phyloP scores from a whole-genome alignment of 371 early-diverging fungal species.

The Umbelopsis sp. region DNA sequence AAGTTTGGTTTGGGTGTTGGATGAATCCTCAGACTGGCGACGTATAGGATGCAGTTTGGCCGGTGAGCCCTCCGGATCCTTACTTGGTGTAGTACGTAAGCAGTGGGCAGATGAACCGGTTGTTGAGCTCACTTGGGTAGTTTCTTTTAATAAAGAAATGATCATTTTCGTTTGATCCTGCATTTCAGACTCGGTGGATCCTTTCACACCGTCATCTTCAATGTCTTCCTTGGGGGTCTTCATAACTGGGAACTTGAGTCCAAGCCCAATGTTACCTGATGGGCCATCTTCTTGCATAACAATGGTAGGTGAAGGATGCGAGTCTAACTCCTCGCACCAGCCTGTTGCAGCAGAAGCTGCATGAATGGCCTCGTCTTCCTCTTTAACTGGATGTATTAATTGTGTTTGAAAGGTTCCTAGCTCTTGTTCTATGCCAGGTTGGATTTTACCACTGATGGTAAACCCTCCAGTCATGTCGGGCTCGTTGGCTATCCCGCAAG shows the following conservation, averaged over 20 bases:
- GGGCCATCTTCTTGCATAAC: constrained; percentile 16
- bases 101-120: constrained; percentile 8
- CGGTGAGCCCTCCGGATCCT: background rate
- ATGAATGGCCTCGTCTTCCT: constrained; percentile 25
- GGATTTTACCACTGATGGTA: background rate
- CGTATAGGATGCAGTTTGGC: background rate
- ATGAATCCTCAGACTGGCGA: constrained; percentile 1
- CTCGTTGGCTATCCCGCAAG: constrained; percentile 69
- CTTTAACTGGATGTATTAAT: background rate
- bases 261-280: constrained; percentile 24
- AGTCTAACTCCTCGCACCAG: constrained; percentile 29
- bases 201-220: constrained; percentile 24
- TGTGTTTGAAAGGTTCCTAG: background rate
- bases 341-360: constrained; percentile 41
- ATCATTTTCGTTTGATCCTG: constrained; percentile 31
- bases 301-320: constrained; percentile 28
- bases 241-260: constrained; percentile 26
- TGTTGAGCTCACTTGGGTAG: background rate
- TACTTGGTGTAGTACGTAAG: background rate
- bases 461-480: constrained; percentile 66
- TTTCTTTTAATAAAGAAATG: constrained; percentile 26
- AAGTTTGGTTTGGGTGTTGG: background rate
- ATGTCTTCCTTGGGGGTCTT: background rate
- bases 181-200: constrained; percentile 12
- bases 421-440: constrained; percentile 16